These are phyloP conservation scores for Chenopodium formosanum DNA, from an alignment of 148 eudicot genomes.

Conservation along the genomic window DNA sequence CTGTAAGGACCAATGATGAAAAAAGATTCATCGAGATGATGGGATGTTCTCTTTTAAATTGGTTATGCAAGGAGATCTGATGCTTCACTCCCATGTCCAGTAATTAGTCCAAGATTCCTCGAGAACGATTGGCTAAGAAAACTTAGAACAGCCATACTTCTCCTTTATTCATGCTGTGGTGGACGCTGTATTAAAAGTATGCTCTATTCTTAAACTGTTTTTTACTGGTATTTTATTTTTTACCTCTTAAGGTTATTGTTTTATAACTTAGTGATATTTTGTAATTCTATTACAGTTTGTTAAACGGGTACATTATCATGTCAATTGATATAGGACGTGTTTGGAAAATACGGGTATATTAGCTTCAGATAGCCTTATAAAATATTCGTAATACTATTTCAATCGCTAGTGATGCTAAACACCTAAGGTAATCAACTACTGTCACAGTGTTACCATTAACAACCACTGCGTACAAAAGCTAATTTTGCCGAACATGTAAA, in stretches of 20 bases:
- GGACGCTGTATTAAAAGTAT: neutral
- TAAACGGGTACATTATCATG: too few relatives aligned
- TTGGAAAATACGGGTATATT: too few relatives aligned
- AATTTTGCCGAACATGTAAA: neutral
- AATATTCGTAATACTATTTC: neutral
- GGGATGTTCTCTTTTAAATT: neutral
- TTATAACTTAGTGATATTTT: too few relatives aligned
- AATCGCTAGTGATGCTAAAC: neutral
- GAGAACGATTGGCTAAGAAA: slow-evolving; percentile 24
- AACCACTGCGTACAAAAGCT: too few relatives aligned
- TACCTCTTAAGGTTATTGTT: too few relatives aligned
- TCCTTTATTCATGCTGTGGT: slow-evolving; percentile 1
- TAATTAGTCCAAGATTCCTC: slow-evolving; percentile 23
- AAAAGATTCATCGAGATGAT: neutral
- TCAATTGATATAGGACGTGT: too few relatives aligned
- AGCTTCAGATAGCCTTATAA: too few relatives aligned
- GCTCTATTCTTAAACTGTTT: too few relatives aligned
- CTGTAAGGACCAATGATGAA: neutral
- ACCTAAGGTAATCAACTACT: neutral
- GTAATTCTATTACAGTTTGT: too few relatives aligned
- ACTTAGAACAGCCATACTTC: neutral
- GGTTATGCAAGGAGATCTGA: slow-evolving; percentile 5
- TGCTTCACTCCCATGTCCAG: slow-evolving; percentile 15
- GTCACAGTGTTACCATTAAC: too few relatives aligned
- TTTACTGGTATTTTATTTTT: too few relatives aligned